Evolutionary conservation across 2,329 filamentous ascomycete species (phyloP).

Genomic region (Fusarium ambrosium): DNA sequence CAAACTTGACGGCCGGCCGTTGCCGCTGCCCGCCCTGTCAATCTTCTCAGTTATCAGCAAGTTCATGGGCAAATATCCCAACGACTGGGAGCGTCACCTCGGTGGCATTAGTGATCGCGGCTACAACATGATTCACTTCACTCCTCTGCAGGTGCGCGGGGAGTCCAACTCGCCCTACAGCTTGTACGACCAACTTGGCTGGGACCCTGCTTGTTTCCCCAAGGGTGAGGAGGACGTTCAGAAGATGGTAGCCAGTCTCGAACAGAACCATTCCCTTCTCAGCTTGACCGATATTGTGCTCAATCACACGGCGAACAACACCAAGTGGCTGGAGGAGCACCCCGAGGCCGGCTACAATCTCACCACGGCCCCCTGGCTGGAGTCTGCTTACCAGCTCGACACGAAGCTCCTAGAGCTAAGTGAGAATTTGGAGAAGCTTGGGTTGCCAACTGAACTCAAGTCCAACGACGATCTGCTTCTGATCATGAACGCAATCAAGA

Average conservation of each 20-base stretch:
- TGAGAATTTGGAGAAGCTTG: conserved; percentile 75
- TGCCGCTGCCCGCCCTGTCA: conserved; percentile 89
- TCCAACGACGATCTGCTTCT: conserved; percentile 78
- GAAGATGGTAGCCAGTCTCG: conserved; percentile 82
- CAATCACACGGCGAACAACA: conserved; percentile 98
- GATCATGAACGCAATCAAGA: conserved; percentile 88
- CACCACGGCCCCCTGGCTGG: conserved; percentile 84
- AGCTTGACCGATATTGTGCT: conserved; percentile 96
- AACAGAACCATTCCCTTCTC: conserved; percentile 85
- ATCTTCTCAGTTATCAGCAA: conserved; percentile 97
- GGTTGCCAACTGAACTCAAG: conserved; percentile 81
- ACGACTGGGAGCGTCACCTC: conserved; percentile 91
- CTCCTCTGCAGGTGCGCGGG: conserved; percentile 89
- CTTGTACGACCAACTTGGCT: conserved; percentile 90
- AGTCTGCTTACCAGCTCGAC: conserved; percentile 74
- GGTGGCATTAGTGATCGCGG: conserved; percentile 89
- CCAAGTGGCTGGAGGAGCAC: conserved; percentile 92
- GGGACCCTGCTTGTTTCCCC: conserved; percentile 86
- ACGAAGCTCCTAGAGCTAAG: conserved; percentile 81
- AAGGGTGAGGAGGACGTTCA: conserved; percentile 86
- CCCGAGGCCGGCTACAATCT: conserved; percentile 97
- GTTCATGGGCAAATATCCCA: conserved; percentile 94
- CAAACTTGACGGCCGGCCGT: conserved; percentile 76
- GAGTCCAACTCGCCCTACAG: conserved; percentile 97
- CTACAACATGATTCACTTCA: conserved; percentile 99